A percentile compares a stretch with the other conserved stretches of the same genome.
phyloP scores from a whole-genome alignment of 2,329 filamentous ascomycete genomes.

The Chaetomiaceae sp. region DNA sequence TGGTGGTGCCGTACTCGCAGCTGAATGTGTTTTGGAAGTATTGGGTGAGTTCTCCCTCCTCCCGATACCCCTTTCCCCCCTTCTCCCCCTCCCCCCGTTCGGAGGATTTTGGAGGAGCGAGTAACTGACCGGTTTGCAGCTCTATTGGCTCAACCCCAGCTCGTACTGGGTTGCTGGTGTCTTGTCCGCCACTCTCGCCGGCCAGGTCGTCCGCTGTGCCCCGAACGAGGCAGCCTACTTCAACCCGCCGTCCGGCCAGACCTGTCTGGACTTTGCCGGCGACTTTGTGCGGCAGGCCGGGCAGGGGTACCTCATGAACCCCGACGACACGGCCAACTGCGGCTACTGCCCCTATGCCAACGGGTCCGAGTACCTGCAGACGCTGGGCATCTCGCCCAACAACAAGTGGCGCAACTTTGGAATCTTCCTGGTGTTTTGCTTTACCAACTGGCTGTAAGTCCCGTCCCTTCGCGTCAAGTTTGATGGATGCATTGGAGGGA shows the following conservation, averaged over 20 bases:
- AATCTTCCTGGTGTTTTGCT: constrained; percentile 59
- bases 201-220: constrained; percentile 52
- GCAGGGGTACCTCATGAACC: constrained; percentile 55
- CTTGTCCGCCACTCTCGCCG: constrained; percentile 51
- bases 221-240: constrained; percentile 57
- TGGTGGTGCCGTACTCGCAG: constrained; percentile 62
- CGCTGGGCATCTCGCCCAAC: constrained; percentile 57
- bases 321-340: constrained; percentile 56
- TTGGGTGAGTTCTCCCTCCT: constrained; percentile 34
- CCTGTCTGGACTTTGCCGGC: constrained; percentile 56
- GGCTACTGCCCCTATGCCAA: constrained; percentile 59
- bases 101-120: too few relatives aligned
- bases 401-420: constrained; percentile 64
- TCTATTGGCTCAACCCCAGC: constrained; percentile 66
- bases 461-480: too few relatives aligned
- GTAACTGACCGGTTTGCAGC: constrained; percentile 30
- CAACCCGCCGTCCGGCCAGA: constrained; percentile 52
- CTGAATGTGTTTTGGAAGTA: constrained; percentile 69
- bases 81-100: constrained; percentile 34
- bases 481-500: too few relatives aligned
- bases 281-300: constrained; percentile 50
- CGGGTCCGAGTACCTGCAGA: constrained; percentile 56
- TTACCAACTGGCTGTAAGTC: constrained; percentile 55
- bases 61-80: constrained; percentile 31
- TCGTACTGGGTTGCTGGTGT: constrained; percentile 62